A percentile compares a stretch with the other conserved stretches of the same genome.
phyloP scores from a whole-genome alignment of 2,329 filamentous ascomycete genomes.

The Ceratocystis albifundus region DNA sequence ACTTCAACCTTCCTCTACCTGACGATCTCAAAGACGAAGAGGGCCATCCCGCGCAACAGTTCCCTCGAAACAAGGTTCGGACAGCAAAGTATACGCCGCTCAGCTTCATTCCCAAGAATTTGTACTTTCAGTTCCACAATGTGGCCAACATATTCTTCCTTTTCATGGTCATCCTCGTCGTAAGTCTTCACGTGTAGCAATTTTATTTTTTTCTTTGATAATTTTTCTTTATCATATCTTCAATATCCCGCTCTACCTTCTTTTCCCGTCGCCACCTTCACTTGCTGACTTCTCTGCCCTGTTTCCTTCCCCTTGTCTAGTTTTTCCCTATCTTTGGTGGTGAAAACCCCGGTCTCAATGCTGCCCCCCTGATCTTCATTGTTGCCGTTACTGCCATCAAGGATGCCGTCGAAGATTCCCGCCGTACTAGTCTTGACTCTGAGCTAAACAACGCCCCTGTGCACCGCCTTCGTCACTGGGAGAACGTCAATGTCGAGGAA shows the following conservation, averaged over 20 bases:
- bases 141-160: constrained; percentile 98
- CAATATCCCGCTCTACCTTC: neutral
- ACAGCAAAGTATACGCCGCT: constrained; percentile 95
- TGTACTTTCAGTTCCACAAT: constrained; percentile 98
- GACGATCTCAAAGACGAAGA: constrained; percentile 65
- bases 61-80: constrained; percentile 87
- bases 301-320: constrained; percentile 37
- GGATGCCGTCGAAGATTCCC: constrained; percentile 90
- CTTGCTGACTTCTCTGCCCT: constrained; percentile 16
- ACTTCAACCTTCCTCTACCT: constrained; percentile 77
- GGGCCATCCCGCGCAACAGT: constrained; percentile 58
- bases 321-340: constrained; percentile 95
- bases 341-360: constrained; percentile 75
- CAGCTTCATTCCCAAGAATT: constrained; percentile 89
- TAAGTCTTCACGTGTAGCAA: constrained; percentile 41
- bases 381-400: constrained; percentile 80
- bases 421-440: constrained; percentile 79
- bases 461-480: constrained; percentile 76
- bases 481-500: constrained; percentile 84
- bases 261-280: constrained; percentile 4
- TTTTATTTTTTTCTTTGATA: too few species aligned
- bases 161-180: constrained; percentile 85
- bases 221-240: too few species aligned
- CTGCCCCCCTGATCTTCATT: constrained; percentile 88
- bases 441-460: constrained; percentile 94